Conservation (phyloP, 768 basidiomycete species). For the Rhizopogon vulgaris region DNA sequence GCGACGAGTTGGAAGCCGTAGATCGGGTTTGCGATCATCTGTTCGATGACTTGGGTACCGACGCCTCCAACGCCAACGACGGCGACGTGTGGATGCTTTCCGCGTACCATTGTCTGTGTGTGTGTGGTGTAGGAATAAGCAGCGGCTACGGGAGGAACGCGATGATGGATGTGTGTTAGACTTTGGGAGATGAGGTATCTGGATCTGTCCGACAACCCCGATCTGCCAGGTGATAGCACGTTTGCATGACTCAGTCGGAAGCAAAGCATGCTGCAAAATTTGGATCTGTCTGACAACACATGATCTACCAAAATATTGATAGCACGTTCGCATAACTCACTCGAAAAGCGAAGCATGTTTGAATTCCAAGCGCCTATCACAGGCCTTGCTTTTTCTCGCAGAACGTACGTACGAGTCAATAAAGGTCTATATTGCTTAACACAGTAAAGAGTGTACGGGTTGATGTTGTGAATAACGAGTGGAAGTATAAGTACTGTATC, state of each 20-base stretch:
- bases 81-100: conserved; percentile 49
- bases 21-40: conserved; percentile 66
- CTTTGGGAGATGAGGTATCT: neutral
- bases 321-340: too few species aligned
- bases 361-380: neutral
- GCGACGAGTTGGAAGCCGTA: conserved; percentile 60
- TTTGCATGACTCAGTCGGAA: neutral
- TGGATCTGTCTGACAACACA: too few species aligned
- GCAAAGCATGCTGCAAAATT: neutral
- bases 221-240: too few species aligned
- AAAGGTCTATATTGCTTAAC: conserved; percentile 19
- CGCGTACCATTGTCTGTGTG: conserved; percentile 4
- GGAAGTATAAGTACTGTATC: conserved; percentile 17
- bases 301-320: too few species aligned
- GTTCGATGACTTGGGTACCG: conserved; percentile 79
- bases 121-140: neutral
- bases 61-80: conserved; percentile 92
- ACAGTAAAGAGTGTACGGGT: conserved; percentile 23
- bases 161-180: neutral
- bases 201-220: neutral
- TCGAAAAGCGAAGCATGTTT: neutral
- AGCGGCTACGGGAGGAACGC: too few species aligned
- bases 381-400: neutral
- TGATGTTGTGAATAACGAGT: conserved; percentile 18
- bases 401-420: neutral